Base-by-base conservation (phyloP, 768 basidiomycete species). In the Multifurca ochricompacta region DNA sequence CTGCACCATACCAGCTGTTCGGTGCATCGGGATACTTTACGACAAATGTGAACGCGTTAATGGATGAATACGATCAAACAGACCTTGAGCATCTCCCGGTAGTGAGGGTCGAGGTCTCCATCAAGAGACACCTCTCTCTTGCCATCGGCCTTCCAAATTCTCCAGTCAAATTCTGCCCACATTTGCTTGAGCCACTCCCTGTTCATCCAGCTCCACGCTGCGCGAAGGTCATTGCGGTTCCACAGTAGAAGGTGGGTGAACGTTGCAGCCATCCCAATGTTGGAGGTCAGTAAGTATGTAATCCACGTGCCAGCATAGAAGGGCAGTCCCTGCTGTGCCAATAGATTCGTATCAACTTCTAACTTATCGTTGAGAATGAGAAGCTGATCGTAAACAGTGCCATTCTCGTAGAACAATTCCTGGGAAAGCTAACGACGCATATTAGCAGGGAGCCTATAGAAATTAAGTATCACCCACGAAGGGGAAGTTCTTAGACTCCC, bases 301-400 rank as follows among this genome's bases (percentile, higher is more conserved):
- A 77, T 67, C 74, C 77, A 77, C 13, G 73, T 74, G n/a, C 70
- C 68, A 6, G 77, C 71, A 52, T 77, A 77, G 58, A 71, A 77
- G 6, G 74, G 74, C 27, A 77, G 55, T 10, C 75, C 75, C 60
- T 76, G 70, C 56, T 73, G 60, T 1, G 64, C 70, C 28, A 74
- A 67, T 9, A 73, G 62, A 32, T 65, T 68, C 11, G 66, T 65
- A 58, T 77, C 74, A 23, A 77, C 72, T 56, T 73, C 70, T 36
- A 71, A 65, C 37, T 75, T 69, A 47, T 72, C 69, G 53, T 74
- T 60, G 40, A 67, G 62, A 36, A 67, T 65, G 21, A 59, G 58
- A 11, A 48, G 31, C 50, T 65, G 66, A 23, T 67, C 45, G 46
- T 66, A 66, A 28, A 56, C 30, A 6, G 59, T 55, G 19, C 63